Percentiles rank a stretch among this genome's conserved stretches.
Evolutionary conservation across 2,329 filamentous ascomycete genomes (phyloP).

Genomic region (Aphanoascus verrucosus): DNA sequence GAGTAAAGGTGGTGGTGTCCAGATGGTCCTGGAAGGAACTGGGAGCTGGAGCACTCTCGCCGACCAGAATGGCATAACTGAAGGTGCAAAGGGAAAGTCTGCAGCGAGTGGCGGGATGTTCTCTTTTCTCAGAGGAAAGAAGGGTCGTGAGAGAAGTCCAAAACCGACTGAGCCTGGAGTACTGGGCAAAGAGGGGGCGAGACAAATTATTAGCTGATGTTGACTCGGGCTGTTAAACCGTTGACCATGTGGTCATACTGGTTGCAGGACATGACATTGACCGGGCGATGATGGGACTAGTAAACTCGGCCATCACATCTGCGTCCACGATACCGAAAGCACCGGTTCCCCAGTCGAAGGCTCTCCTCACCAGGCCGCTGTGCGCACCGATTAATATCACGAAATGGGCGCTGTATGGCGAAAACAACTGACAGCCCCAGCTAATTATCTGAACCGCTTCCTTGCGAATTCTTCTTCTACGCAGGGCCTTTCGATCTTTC

Average conservation of each 20-base stretch:
- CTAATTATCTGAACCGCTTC: too few species aligned
- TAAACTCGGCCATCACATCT: too few species aligned
- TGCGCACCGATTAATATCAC: too few species aligned
- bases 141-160: slow-evolving; percentile 78
- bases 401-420: too few species aligned
- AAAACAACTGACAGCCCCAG: too few species aligned
- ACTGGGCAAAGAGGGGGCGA: slow-evolving; percentile 84
- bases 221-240: neutral
- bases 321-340: too few species aligned
- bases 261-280: too few species aligned
- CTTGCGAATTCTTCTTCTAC: neutral
- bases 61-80: slow-evolving; percentile 67
- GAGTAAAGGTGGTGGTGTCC: slow-evolving; percentile 71
- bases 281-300: too few species aligned
- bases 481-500: neutral
- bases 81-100: slow-evolving; percentile 45
- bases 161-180: slow-evolving; percentile 92
- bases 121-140: slow-evolving; percentile 80
- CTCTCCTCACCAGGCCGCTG: too few species aligned
- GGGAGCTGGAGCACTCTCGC: slow-evolving; percentile 88
- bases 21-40: slow-evolving; percentile 79
- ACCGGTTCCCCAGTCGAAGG: too few species aligned
- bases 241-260: neutral
- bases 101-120: slow-evolving; percentile 65
- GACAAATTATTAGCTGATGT: slow-evolving; percentile 56